Conservation (phyloP, 176 grass and related monocot species). For the Stipa capillata region DNA sequence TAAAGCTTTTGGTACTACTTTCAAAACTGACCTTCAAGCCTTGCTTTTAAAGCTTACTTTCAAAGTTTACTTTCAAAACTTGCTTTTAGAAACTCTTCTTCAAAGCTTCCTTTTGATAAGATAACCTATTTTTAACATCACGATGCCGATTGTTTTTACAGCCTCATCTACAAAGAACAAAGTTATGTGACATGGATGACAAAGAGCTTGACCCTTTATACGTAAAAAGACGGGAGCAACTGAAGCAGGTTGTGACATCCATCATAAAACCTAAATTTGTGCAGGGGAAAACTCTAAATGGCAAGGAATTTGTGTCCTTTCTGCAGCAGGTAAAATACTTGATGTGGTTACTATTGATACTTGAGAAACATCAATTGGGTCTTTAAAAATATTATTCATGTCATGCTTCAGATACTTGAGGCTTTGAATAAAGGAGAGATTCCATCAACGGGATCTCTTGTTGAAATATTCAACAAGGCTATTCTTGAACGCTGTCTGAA, state of each 20-base stretch:
- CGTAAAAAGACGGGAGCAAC: constrained; percentile 66
- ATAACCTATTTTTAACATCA: background rate
- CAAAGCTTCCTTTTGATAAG: background rate
- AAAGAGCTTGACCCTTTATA: constrained; percentile 70
- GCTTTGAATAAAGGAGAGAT: constrained; percentile 99
- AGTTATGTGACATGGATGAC: constrained; percentile 89
- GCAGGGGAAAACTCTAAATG: constrained; percentile 77
- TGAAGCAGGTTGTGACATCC: constrained; percentile 83
- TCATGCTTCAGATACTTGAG: constrained; percentile 80
- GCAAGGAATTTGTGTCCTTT: constrained; percentile 86
- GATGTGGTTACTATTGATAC: background rate
- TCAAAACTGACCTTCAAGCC: no score
- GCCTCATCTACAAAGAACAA: constrained; percentile 99
- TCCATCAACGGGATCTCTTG: constrained; percentile 83
- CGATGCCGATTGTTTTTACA: constrained; percentile 17
- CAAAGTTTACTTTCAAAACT: background rate
- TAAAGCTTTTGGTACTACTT: no score
- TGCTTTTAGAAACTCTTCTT: background rate
- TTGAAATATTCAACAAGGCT: constrained; percentile 95
- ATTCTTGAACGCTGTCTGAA: constrained; percentile 92
- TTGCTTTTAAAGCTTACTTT: background rate
- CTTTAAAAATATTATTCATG: background rate
- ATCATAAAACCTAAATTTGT: constrained; percentile 85
- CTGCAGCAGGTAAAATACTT: constrained; percentile 67
- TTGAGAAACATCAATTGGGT: background rate